phyloP scores from a whole-genome alignment of 768 basidiomycete species.

The Cystobasidiopsis lactophilus region DNA sequence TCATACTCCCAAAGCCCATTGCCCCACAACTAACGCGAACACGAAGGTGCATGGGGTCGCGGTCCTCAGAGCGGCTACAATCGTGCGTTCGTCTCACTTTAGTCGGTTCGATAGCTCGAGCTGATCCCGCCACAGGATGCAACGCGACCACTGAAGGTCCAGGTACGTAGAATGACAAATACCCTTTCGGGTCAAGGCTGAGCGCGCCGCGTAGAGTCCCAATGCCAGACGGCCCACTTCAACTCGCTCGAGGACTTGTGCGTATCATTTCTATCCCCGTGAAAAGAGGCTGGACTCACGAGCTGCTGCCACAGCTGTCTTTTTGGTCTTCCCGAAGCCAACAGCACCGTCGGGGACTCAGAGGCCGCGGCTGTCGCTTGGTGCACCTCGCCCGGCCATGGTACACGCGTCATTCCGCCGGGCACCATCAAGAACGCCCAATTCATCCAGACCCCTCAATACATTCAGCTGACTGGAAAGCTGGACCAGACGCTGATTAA shows the following conservation, averaged over 20 bases:
- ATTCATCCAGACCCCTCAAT: constrained; percentile 15
- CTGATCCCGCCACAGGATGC: not conserved
- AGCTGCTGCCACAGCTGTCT: constrained; percentile 7
- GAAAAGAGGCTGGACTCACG: not conserved
- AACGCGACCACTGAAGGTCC: not conserved
- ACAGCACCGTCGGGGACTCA: constrained; percentile 31
- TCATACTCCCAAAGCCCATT: not conserved
- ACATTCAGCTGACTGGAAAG: constrained; percentile 26
- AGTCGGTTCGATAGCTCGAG: not conserved
- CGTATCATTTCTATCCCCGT: not conserved
- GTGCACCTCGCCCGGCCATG: constrained; percentile 37
- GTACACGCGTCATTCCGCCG: constrained; percentile 17
- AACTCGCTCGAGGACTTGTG: not conserved
- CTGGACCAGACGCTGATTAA: constrained; percentile 44
- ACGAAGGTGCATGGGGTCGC: not conserved
- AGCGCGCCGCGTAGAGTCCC: not conserved
- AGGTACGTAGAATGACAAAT: not conserved
- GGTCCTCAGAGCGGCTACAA: not conserved
- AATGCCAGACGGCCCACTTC: not conserved
- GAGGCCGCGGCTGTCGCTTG: constrained; percentile 50
- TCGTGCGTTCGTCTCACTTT: not conserved
- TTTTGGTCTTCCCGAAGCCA: constrained; percentile 9
- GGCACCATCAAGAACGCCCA: constrained; percentile 20
- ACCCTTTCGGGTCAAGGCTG: not conserved
- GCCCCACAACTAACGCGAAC: not conserved